Evolutionary conservation across 495 filamentous ascomycete species (phyloP).

Genomic region (Hypoxylon lenormandii): DNA sequence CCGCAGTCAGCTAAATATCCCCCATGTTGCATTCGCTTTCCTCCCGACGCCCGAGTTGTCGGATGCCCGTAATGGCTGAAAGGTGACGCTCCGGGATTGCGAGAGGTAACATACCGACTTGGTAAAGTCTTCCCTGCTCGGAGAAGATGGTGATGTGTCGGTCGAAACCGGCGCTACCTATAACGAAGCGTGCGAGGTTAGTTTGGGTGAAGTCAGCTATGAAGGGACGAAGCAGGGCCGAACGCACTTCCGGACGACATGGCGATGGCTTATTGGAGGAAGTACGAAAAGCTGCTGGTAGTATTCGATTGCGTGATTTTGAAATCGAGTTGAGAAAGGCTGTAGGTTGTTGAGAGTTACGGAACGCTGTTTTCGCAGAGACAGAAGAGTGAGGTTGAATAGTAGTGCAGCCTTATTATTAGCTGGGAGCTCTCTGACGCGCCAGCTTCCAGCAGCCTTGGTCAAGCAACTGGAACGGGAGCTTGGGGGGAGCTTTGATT

Average conservation of each 20-base stretch:
- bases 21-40: slow-evolving; percentile 15
- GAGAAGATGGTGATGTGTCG: slow-evolving; percentile 99
- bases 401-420: slow-evolving; percentile 37
- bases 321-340: not conserved
- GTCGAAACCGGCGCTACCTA: slow-evolving; percentile 96
- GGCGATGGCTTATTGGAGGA: slow-evolving; percentile 49
- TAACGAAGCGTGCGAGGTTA: slow-evolving; percentile 35
- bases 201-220: slow-evolving; percentile 34
- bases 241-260: slow-evolving; percentile 58
- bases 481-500: not conserved
- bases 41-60: slow-evolving; percentile 5
- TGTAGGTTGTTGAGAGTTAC: slow-evolving; percentile 12
- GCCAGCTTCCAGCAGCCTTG: slow-evolving; percentile 42
- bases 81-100: slow-evolving; percentile 13
- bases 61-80: slow-evolving; percentile 14
- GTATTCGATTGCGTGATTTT: slow-evolving; percentile 13
- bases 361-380: slow-evolving; percentile 10
- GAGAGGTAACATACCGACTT: slow-evolving; percentile 86
- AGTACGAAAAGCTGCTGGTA: slow-evolving; percentile 6
- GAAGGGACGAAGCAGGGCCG: slow-evolving; percentile 31
- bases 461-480: slow-evolving; percentile 4
- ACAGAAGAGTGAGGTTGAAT: slow-evolving; percentile 34
- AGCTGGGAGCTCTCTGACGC: slow-evolving; percentile 46
- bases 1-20: slow-evolving; percentile 49
- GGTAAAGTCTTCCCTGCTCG: slow-evolving; percentile 95